Base-by-base conservation (phyloP, 306 rosid genomes). In the Lagenaria siceraria region DNA sequence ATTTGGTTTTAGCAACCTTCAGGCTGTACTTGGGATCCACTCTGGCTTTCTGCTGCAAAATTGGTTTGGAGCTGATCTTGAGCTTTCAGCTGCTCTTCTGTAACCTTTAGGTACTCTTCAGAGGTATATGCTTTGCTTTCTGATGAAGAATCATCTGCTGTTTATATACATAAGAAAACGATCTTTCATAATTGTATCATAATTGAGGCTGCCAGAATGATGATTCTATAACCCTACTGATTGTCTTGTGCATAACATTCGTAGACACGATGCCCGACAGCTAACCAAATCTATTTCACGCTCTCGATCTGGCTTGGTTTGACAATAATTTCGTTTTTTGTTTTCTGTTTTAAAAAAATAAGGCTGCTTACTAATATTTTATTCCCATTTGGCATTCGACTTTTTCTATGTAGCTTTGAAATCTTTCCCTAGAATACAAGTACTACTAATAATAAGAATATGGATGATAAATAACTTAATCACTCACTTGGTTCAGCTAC, bases 1-100 rank as follows among this genome's bases (percentile, higher is more conserved):
- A 64, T 49, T 36, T 62, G 74, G 59, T 51, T 82, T 36, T 70
- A 86, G 87, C 75, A 78, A 92, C 96, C 90, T 81, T 86, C 83
- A 81, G 89, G 66, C 61, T 73, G 84, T 74, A 75, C 77, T 81
- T 81, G 87, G 77, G 86, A 77, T 60, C 81, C 89, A 33, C 72
- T 33, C 68, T 84, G 62, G 53, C 61, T 86, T 81, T 86, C 89
- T 77, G 75, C 69, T 21, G 80, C 80, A 77, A 85, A 24, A 21
- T 83, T 62, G 46, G 82, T 60, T 83, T 83, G 88, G 59, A 8
- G 82, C 56, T 85, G 87, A 79, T 78, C 87, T 89, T 80, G 87
- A 61, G 86, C 93, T 85, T 83, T 86, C 40, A 92, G 85, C 83
- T 92, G 99, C 82, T 89, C 96, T 81, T 92, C 96, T 31, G 98